Evolutionary conservation across 352 stramenopile species (phyloP), one percentile per base, ranked within the genome.

Genomic region (Phytophthora pseudosyringae): DNA sequence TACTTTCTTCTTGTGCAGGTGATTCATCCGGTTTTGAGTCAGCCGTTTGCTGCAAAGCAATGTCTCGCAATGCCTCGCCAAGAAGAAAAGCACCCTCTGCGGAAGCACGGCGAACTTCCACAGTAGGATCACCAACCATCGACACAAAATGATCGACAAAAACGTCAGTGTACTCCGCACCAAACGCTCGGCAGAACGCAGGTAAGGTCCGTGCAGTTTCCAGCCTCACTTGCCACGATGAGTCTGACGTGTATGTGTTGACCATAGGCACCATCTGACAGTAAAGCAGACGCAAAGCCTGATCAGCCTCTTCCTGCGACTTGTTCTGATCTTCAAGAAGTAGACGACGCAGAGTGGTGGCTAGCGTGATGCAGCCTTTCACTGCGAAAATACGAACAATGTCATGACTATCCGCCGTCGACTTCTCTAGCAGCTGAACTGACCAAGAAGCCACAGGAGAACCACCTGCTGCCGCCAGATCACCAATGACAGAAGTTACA

Each of bases 71-170:
- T 15, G 83, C 83, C 8, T 82, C 76, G 10, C 83, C 83, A 32
- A 96, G 68, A 36, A 85, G 49, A 55, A 88, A 94, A 13, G 80
- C 71, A 13, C 69, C 71, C 54, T 93, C 86, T 10, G 83, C 86
- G 57, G 84, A 93, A 0, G 84, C 86, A 36, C 77, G 80, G 33
- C 88, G 83, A 54, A 96, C 89, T 71, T 96, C 88, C 8, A 96
- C 86, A n/a, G 87, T 96, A 28, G 81, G 81, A 62, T 96, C 88
- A 21, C 81, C 71, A 32, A 90, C 75, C 73, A 96, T 91, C 9
- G 71, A 88, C 15, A 96, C 81, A 60, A 94, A 96, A 72, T 96
- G 87, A 54, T 96, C 86, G 32, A 96, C 85, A 57, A 96, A 86
- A 13, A 96, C 75, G 44, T 96, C 86, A 16, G 78, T 83, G 67